phyloP scores from a whole-genome alignment of 2,329 filamentous ascomycete genomes.

The Diaporthe sp. region DNA sequence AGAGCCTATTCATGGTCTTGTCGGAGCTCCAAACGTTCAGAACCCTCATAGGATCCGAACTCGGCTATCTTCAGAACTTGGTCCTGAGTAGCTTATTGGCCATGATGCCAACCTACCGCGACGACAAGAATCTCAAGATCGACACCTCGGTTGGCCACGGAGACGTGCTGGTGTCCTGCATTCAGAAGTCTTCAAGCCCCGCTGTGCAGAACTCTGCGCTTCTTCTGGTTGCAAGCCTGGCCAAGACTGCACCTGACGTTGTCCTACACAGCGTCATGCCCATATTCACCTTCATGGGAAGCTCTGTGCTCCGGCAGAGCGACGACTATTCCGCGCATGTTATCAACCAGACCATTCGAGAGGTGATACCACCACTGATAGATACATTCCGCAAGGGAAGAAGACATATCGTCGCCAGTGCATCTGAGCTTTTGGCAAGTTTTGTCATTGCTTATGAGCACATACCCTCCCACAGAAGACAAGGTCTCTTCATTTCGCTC shows the following conservation, averaged over 20 bases:
- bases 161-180: conserved; percentile 93
- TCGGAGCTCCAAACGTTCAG: conserved; percentile 89
- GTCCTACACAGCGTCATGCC: conserved; percentile 99
- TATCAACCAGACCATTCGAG: conserved; percentile 93
- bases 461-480: conserved; percentile 87
- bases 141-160: conserved; percentile 86
- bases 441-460: conserved; percentile 98
- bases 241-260: conserved; percentile 88
- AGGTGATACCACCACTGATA: conserved; percentile 93
- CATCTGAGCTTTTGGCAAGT: conserved; percentile 91
- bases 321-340: conserved; percentile 98
- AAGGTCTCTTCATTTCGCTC: conserved; percentile 86
- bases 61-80: conserved; percentile 91
- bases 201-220: conserved; percentile 95
- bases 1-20: conserved; percentile 86
- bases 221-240: conserved; percentile 87
- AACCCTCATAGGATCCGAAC: conserved; percentile 83
- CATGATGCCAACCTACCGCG: conserved; percentile 84
- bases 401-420: conserved; percentile 82
- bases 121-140: conserved; percentile 72
- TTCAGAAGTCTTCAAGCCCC: conserved; percentile 90
- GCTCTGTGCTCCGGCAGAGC: conserved; percentile 89
- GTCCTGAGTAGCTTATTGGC: conserved; percentile 85
- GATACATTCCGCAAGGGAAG: conserved; percentile 86
- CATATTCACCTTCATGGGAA: conserved; percentile 98